These are phyloP conservation scores for Sanghuangporus weigelae DNA, from an alignment of 1,284 basidiomycete species.

Conservation along the genomic window DNA sequence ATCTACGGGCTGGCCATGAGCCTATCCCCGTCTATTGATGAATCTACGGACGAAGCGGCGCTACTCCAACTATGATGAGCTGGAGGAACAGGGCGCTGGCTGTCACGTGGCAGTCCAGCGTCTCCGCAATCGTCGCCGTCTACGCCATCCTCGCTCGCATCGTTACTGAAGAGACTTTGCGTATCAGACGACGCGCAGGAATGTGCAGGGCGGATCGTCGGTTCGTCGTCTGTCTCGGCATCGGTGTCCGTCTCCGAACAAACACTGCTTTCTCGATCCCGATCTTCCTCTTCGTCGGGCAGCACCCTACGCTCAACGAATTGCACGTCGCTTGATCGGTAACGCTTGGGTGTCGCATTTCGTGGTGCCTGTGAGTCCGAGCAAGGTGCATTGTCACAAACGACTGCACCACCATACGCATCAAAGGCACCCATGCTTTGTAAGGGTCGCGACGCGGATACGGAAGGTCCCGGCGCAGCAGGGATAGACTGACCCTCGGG, in stretches of 20 bases:
- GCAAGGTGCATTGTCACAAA: slow-evolving; percentile 1
- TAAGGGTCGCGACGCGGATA: slow-evolving; percentile 31
- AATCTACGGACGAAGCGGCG: slow-evolving; percentile 1
- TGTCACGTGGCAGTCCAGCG: neutral
- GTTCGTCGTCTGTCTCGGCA: slow-evolving; percentile 58
- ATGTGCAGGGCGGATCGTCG: slow-evolving; percentile 57
- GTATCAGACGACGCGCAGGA: slow-evolving; percentile 34
- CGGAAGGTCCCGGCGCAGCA: slow-evolving; percentile 19
- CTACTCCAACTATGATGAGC: slow-evolving; percentile 7
- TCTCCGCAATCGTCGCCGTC: slow-evolving; percentile 3
- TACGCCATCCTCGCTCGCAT: slow-evolving; percentile 21
- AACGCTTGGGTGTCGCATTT: slow-evolving; percentile 10
- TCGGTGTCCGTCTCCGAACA: slow-evolving; percentile 39
- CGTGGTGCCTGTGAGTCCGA: slow-evolving; percentile 5
- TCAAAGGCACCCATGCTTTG: slow-evolving; percentile 52
- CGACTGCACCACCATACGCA: slow-evolving; percentile 34
- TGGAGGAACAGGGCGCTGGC: neutral
- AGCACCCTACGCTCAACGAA: neutral
- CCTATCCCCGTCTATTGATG: slow-evolving; percentile 7
- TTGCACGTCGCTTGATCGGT: neutral
- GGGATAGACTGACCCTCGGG: slow-evolving; percentile 23
- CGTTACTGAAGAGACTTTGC: slow-evolving; percentile 31
- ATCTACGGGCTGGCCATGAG: slow-evolving; percentile 15
- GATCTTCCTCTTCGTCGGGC: slow-evolving; percentile 18
- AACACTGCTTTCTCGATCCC: slow-evolving; percentile 26